Evolutionary conservation across 768 basidiomycete species (phyloP).

Genomic region (Mycena leptocephala): DNA sequence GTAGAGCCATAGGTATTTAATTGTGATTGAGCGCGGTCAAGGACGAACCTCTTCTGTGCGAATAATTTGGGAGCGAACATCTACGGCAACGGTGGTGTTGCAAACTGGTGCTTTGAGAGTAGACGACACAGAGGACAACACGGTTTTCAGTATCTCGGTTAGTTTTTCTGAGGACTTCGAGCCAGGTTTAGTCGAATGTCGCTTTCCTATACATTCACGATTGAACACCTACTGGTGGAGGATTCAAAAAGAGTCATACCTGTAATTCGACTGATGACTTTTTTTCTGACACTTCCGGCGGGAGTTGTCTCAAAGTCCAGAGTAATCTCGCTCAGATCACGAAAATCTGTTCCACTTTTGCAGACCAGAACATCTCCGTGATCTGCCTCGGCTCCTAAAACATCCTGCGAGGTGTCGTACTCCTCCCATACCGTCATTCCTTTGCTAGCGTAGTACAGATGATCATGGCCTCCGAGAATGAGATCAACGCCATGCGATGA

Average conservation of each 20-base stretch:
- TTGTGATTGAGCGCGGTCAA: background rate
- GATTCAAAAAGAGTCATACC: conserved; percentile 57
- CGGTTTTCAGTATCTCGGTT: conserved; percentile 69
- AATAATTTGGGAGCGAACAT: conserved; percentile 83
- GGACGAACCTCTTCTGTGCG: conserved; percentile 77
- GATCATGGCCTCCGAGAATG: conserved; percentile 92
- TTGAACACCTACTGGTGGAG: background rate
- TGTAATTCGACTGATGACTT: conserved; percentile 73
- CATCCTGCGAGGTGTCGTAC: conserved; percentile 66
- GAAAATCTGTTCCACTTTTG: conserved; percentile 94
- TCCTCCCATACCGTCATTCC: conserved; percentile 80
- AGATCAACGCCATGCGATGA: conserved; percentile 85
- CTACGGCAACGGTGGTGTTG: conserved; percentile 75
- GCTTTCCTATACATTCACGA: conserved; percentile 65
- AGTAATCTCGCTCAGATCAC: conserved; percentile 84
- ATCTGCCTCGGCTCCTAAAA: conserved; percentile 82
- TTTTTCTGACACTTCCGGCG: conserved; percentile 73
- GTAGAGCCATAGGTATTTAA: background rate
- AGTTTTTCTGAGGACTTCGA: conserved; percentile 72
- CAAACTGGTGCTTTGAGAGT: conserved; percentile 86
- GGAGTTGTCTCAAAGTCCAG: conserved; percentile 76
- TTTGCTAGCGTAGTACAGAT: conserved; percentile 82
- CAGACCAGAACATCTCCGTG: conserved; percentile 80
- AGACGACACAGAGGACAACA: conserved; percentile 79
- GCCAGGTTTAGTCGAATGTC: conserved; percentile 73